Evolutionary conservation across 2,329 filamentous ascomycete genomes (phyloP), one percentile per base, ranked within the genome.

Genomic region (Hymenoscyphus albidus): DNA sequence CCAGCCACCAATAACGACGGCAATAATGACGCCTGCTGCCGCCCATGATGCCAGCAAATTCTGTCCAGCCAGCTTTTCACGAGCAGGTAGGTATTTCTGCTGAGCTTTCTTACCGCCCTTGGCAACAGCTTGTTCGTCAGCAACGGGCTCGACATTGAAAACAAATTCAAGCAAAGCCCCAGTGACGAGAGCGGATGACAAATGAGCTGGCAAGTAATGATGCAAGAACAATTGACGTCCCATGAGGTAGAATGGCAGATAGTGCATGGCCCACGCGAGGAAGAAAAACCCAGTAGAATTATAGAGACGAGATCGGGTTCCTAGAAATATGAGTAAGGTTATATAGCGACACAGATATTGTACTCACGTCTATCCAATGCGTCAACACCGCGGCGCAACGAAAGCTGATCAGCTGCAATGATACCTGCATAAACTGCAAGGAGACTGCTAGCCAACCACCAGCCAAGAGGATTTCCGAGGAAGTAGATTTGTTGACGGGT

Each of bases 261-360:
- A 99, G 77, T 99, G 95, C 1, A 93, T 94, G 14, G 92, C 93
- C 95, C 95, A 99, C 63, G 93, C 92, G 64, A 99, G 86, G 87
- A 97, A 98, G 82, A 99, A 96, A 85, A 99, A 99, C 31, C 95
- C 95, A 0, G 95, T 98, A 62, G 93, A 97, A 83, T 98, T 98
- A 81, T 99, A 99, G 59, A 99, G 85, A 69, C 93, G 93, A 31
- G 91, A 93, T 70, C 95, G 93, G 38, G 95, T 93, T 70, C 93
- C 93, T 90, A 39, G 27, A 31, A 27, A 31, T 39, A 13, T 57
- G 56, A 59, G 42, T 3, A 16, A 38, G 27, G 35, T 9, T 31
- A 35, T 13, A 14, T 51, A 3, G 61, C 35, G 44, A 42, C 54
- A 38, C 13, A 38, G 55, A 22, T 22, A n/a, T n/a, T 51, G 58